Percentiles rank a stretch among this genome's conserved stretches.
Conservation (phyloP, 1,284 basidiomycete species). For the Cystobasidium pallidum region DNA sequence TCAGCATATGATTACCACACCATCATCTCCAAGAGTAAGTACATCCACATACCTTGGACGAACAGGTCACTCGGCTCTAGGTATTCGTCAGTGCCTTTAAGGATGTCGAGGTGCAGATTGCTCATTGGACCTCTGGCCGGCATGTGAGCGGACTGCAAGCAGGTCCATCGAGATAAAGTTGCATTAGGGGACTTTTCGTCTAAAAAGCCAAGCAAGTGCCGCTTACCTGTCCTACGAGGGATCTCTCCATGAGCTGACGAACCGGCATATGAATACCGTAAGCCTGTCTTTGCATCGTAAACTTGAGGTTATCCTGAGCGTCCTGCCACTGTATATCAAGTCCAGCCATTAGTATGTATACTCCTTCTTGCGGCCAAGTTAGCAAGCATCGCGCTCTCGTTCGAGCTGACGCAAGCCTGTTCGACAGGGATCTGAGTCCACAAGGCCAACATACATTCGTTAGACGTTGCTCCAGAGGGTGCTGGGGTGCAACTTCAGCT, state of each 20-base stretch:
- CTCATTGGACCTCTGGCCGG: slow-evolving; percentile 33
- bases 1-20: too few species aligned
- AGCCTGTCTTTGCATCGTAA: slow-evolving; percentile 80
- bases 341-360: not conserved
- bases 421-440: not conserved
- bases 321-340: slow-evolving; percentile 76
- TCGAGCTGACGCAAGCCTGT: slow-evolving; percentile 27
- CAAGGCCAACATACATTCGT: slow-evolving; percentile 63
- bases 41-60: slow-evolving; percentile 29
- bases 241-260: slow-evolving; percentile 89
- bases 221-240: slow-evolving; percentile 63
- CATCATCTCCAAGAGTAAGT: too few species aligned
- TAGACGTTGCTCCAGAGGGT: slow-evolving; percentile 66
- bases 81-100: slow-evolving; percentile 84
- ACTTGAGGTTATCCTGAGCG: slow-evolving; percentile 83
- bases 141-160: slow-evolving; percentile 34
- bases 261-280: slow-evolving; percentile 88
- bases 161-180: too few species aligned
- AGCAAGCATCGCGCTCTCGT: not conserved
- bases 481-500: slow-evolving; percentile 66
- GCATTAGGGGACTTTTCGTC: too few species aligned
- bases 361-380: not conserved
- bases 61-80: slow-evolving; percentile 76
- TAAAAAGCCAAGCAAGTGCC: not conserved
- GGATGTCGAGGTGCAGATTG: slow-evolving; percentile 84